Percentiles rank a stretch among this genome's conserved stretches.
Evolutionary conservation across 225 moss, liverwort and hornwort genomes (phyloP).

Genomic region (Sphagnum contortum): DNA sequence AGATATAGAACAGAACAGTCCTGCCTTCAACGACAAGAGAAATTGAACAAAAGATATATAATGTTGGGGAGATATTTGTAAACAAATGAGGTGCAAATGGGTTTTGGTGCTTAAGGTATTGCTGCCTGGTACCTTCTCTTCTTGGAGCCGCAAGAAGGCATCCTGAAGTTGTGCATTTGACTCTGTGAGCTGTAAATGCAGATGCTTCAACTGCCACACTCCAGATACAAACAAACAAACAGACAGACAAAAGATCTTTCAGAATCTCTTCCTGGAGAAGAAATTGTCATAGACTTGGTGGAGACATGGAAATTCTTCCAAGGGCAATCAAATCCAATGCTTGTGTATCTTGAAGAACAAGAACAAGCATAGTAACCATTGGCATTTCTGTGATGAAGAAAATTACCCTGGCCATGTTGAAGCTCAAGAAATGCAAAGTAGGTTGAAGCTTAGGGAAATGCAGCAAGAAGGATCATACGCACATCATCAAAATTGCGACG

Average conservation of each 20-base stretch:
- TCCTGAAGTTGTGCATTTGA: constrained; percentile 59
- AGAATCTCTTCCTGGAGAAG: too few species aligned
- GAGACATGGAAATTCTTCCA: too few species aligned
- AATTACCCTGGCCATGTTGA: not conserved
- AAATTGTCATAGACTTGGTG: not conserved
- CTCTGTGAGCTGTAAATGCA: constrained; percentile 58
- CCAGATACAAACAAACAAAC: not conserved
- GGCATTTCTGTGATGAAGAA: too few species aligned
- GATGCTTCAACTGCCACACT: constrained; percentile 55
- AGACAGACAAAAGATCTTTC: not conserved
- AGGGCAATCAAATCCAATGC: not conserved
- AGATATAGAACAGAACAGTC: too few species aligned
- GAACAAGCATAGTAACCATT: not conserved
- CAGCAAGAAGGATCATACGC: not conserved
- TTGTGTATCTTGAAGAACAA: not conserved
- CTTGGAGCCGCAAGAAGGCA: constrained; percentile 42
- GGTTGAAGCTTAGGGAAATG: not conserved
- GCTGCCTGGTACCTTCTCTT: constrained; percentile 44
- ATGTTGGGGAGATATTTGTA: not conserved
- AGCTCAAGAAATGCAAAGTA: not conserved
- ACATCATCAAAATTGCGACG: constrained; percentile 73
- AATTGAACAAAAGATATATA: not conserved
- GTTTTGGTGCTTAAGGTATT: too few species aligned
- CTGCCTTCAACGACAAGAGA: not conserved
- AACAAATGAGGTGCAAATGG: too few species aligned